Evolutionary conservation across 208 protist species (phyloP).

Genomic region (Eutreptiella sp.): DNA sequence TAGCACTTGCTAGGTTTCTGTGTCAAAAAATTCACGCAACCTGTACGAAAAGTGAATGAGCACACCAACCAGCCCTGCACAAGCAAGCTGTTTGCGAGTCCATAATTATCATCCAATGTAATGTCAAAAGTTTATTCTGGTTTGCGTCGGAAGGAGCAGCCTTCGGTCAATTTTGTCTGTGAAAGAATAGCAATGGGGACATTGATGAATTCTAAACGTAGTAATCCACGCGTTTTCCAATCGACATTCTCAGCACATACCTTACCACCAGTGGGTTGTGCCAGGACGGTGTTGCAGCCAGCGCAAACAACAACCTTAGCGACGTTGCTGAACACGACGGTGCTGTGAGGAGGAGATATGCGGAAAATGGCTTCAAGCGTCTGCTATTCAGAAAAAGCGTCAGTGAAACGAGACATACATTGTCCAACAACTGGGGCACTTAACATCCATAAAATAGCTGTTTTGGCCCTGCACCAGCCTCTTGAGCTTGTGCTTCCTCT

Average conservation of each 20-base stretch:
- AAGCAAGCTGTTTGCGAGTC: too few relatives aligned
- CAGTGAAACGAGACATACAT: slow-evolving; percentile 42
- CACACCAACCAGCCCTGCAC: too few relatives aligned
- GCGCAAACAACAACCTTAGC: slow-evolving; percentile 92
- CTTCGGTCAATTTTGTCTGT: slow-evolving; percentile 91
- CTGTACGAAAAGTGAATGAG: too few relatives aligned
- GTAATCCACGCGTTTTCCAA: too few relatives aligned
- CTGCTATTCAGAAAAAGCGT: slow-evolving; percentile 6
- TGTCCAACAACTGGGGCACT: slow-evolving; percentile 91
- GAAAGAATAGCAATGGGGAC: too few relatives aligned
- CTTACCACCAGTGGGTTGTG: slow-evolving; percentile 96
- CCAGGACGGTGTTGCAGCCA: slow-evolving; percentile 90
- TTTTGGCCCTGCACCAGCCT: slow-evolving; percentile 97
- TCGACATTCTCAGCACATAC: too few relatives aligned
- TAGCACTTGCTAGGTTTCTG: too few relatives aligned
- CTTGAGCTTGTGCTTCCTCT: slow-evolving; percentile 97
- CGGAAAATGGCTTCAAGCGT: not conserved
- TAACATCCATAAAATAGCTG: slow-evolving; percentile 99
- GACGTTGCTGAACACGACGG: slow-evolving; percentile 96
- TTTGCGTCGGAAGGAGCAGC: slow-evolving; percentile 91
- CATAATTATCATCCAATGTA: too few relatives aligned
- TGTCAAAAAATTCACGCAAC: too few relatives aligned
- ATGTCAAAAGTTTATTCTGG: slow-evolving; percentile 73
- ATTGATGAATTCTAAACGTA: too few relatives aligned
- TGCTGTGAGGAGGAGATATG: slow-evolving; percentile 62